Evolutionary conservation across 768 basidiomycete genomes (phyloP).

Genomic region (Russula sp.): DNA sequence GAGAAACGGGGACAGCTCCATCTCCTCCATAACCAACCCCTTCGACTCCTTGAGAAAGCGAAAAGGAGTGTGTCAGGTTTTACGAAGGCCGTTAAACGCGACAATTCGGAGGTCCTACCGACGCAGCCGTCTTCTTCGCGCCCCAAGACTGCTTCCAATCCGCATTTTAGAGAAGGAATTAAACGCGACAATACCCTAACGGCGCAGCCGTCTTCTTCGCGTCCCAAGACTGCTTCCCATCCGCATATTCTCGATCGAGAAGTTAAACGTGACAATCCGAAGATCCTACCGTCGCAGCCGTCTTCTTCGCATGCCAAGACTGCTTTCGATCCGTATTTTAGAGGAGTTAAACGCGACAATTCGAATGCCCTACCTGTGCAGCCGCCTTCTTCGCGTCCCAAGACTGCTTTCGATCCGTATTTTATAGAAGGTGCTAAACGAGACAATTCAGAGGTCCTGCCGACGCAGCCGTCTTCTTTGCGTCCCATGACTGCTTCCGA

Average conservation of each 20-base stretch:
- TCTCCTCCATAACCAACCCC: constrained; percentile 62
- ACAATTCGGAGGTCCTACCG: background rate
- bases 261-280: background rate
- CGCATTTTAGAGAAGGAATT: no score
- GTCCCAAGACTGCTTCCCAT: background rate
- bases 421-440: background rate
- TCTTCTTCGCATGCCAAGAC: background rate
- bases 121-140: constrained; percentile 7
- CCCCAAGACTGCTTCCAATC: background rate
- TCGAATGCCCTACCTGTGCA: background rate
- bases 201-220: constrained; percentile 5
- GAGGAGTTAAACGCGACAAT: background rate
- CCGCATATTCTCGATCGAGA: background rate
- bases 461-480: constrained; percentile 5
- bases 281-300: background rate
- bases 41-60: constrained; percentile 47
- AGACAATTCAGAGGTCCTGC: background rate
- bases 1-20: constrained; percentile 51
- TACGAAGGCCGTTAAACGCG: background rate
- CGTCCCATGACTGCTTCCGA: no score
- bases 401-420: background rate
- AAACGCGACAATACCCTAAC: background rate
- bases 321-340: background rate
- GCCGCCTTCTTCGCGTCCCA: background rate
- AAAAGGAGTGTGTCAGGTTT: constrained; percentile 22